Conservation (phyloP, 148 eudicot species). For the Silene latifolia region DNA sequence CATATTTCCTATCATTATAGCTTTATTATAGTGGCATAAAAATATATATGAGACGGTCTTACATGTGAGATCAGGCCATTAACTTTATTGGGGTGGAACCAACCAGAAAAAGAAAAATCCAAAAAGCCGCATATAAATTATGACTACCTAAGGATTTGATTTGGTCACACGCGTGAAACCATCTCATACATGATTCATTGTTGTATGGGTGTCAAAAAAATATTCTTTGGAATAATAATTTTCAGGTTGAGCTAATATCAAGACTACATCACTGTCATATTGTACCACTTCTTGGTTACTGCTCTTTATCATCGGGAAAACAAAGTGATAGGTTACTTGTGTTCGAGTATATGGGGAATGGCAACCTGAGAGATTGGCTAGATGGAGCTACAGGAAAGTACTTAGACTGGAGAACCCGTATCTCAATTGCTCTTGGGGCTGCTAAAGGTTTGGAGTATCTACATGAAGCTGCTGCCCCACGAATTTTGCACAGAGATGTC, state of each 20-base stretch:
- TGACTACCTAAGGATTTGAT: not conserved
- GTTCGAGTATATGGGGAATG: slow-evolving; percentile 73
- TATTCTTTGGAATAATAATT: slow-evolving; percentile 11
- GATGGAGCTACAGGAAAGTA: slow-evolving; percentile 60
- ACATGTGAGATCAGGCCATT: not conserved
- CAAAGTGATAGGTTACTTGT: slow-evolving; percentile 69
- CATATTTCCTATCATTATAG: not conserved
- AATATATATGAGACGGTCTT: not conserved
- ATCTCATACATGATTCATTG: not conserved
- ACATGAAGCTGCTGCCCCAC: slow-evolving; percentile 96
- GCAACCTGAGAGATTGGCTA: slow-evolving; percentile 79
- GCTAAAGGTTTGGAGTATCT: slow-evolving; percentile 97
- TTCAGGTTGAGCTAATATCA: slow-evolving; percentile 81
- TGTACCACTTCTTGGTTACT: slow-evolving; percentile 84
- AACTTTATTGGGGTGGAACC: no score
- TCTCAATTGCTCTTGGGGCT: slow-evolving; percentile 86
- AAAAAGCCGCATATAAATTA: not conserved
- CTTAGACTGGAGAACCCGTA: slow-evolving; percentile 76
- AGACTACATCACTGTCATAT: slow-evolving; percentile 88
- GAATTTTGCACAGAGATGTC: slow-evolving; percentile 94
- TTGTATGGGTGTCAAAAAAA: not conserved
- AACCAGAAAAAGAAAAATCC: no score
- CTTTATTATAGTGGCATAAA: not conserved
- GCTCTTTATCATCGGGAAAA: slow-evolving; percentile 65
- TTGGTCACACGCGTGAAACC: not conserved